Evolutionary conservation across 1,284 basidiomycete species (phyloP), one percentile per base, ranked within the genome.

Genomic region (Sphaerobolus stellatus): DNA sequence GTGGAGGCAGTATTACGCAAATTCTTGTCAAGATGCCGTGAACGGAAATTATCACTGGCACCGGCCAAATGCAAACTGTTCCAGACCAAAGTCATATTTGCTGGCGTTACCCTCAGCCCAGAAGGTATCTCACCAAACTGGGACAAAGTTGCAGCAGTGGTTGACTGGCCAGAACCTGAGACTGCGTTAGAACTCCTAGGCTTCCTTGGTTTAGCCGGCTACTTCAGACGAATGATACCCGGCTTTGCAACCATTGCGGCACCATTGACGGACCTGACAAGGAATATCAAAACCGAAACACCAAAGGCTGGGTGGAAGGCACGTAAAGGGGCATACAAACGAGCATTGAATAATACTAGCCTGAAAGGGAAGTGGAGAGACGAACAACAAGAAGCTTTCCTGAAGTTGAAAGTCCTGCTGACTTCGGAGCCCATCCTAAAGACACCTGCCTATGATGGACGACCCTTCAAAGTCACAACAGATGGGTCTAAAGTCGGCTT

Each of bases 401-500:
- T 70, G 1, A 52, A 50, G 2, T 55, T 72, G 18, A 73, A 74
- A 50, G 45, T 50, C 2, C 34, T 52, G 1, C 56, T 73, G 2
- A 63, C 64, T 11, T 58, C 60, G 14, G 66, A 71, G 28, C 73
- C 72, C 4, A 57, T 74, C 0, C 55, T 71, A 22, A 52, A 29
- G 58, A 54, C 11, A 64, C 69, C 16, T 50, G 48, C 30, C 67
- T 62, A 73, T 48, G 72, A 71, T n/a, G n/a, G n/a, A 2, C 58
- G 65, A 2, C 60, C 62, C 1, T 75, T 74, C 59, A 63, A 68
- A 0, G 40, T 75, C 20, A 72, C 71, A 0, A 70, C 68, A 1
- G 72, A 75, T 46, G 70, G 70, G 0, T 72, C 65, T 7, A 66
- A 64, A 34, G 59, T 65, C 20, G 70, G 65, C 2, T 72, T 73